Base-by-base conservation (phyloP, 306 rosid species). In the Begonia masoniana region DNA sequence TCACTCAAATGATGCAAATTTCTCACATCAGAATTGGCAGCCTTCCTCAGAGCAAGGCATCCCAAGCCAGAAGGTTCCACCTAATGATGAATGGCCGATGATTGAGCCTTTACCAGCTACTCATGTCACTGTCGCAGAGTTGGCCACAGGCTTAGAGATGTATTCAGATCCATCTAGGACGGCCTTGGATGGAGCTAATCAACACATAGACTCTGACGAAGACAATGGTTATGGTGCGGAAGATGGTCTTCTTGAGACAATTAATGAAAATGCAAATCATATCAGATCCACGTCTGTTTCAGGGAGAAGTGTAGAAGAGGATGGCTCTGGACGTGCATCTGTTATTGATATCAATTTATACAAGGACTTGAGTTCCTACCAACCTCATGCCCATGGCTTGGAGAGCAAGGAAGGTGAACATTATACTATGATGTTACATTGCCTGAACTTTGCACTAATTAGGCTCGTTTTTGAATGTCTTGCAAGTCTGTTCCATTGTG, bases 1-100 rank as follows among this genome's bases (percentile, higher is more conserved):
- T 6, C 39, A 31, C 39, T 7, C 7, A 31, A 31, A 31, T 50
- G 71, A 39, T 64, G 64, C 66, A 42, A 66, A 80, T 41, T 71
- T 59, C 26, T 49, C 78, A 58, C 81, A 13, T 63, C 70, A 31
- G 39, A 7, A 7, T 31, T 31, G 7, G 39, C 39, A 31, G 9
- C 7, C 39, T 31, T 31, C 8, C 39, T 7, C 39, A 4, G 39
- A 80, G 42, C 74, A 55, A 16, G 71, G 74, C 65, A 56, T 54
- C 58, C 11, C 70, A 63, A 62, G 58, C 71, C 68, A 77, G 21
- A 57, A 68, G 41, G 52, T 55, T 63, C 53, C 74, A 54, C 72
- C 76, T 9, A 46, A 64, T 45, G 94, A 85, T 62, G 96, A 86
- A 62, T 92, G 99, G 96, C 96, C 96, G 50, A 68, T 82, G 23